Evolutionary conservation across 164 flowering plant genomes (phyloP).

Genomic region (Protea cynaroides): DNA sequence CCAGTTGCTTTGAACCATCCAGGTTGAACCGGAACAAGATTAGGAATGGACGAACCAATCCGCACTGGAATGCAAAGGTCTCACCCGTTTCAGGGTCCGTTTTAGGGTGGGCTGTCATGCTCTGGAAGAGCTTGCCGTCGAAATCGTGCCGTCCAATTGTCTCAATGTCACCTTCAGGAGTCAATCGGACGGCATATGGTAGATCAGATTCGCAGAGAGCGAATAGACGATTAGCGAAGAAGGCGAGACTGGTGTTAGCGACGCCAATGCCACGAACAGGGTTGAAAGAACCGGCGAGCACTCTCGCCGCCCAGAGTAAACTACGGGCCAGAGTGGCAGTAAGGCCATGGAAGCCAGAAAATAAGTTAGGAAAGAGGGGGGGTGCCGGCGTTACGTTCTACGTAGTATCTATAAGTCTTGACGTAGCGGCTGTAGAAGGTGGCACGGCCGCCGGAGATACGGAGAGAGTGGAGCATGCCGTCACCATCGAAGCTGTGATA

Average conservation of each 20-base stretch:
- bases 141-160: constrained; percentile 62
- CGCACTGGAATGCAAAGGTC: constrained; percentile 58
- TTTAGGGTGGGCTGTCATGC: constrained; percentile 93
- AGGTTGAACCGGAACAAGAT: constrained; percentile 45
- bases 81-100: constrained; percentile 56
- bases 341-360: constrained; percentile 54
- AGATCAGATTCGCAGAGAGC: constrained; percentile 75
- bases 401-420: constrained; percentile 52
- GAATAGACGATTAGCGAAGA: constrained; percentile 38
- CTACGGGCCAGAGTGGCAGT: constrained; percentile 50
- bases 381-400: constrained; percentile 40
- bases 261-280: constrained; percentile 52
- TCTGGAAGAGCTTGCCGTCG: constrained; percentile 38
- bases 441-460: constrained; percentile 50
- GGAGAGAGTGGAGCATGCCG: constrained; percentile 80
- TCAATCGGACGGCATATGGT: constrained; percentile 46
- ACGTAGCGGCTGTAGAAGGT: constrained; percentile 71
- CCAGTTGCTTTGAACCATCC: constrained; percentile 41
- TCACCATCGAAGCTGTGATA: constrained; percentile 88
- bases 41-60: constrained; percentile 60
- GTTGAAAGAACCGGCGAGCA: constrained; percentile 44
- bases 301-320: constrained; percentile 36
- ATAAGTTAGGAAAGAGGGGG: constrained; percentile 48
- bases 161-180: constrained; percentile 48
- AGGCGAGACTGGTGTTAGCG: constrained; percentile 71